Evolutionary conservation across 306 rosid genomes (phyloP).

Genomic region (Boehmeria nivea): DNA sequence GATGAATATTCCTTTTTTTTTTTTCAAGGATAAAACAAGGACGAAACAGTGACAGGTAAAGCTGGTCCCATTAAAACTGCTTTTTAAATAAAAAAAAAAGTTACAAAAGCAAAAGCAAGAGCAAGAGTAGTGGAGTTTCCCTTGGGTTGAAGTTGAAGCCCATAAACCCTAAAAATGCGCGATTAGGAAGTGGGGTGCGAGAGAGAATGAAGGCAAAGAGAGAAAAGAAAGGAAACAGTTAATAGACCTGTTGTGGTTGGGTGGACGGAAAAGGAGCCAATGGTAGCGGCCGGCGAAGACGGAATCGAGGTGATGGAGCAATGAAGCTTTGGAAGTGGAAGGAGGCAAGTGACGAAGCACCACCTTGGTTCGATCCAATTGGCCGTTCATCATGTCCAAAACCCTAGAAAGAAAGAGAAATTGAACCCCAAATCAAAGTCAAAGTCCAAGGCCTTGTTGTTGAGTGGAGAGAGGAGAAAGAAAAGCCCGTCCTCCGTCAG

Average conservation of each 20-base stretch:
- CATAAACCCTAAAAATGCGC: not conserved
- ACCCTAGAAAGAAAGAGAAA: conserved; percentile 23
- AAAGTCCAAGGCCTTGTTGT: no score
- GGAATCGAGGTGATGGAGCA: conserved; percentile 44
- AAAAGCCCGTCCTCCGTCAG: no score
- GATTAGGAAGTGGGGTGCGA: not conserved
- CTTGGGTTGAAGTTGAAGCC: no score
- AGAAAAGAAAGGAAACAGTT: not conserved
- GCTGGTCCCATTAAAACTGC: no score
- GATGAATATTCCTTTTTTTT: not conserved
- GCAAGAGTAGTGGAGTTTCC: no score
- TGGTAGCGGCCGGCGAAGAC: conserved; percentile 56
- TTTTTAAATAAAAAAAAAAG: no score
- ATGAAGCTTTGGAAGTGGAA: conserved; percentile 37
- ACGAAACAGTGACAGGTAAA: no score
- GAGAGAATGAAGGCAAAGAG: not conserved
- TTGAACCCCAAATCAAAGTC: no score
- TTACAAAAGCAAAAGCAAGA: no score
- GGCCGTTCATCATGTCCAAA: conserved; percentile 33
- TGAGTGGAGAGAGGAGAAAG: no score
- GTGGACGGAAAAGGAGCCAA: conserved; percentile 56
- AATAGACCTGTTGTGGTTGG: conserved; percentile 37
- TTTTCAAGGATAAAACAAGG: no score
- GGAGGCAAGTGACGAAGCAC: conserved; percentile 81
- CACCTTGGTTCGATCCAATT: conserved; percentile 69